A percentile compares a stretch with the other conserved stretches of the same genome.
These are phyloP conservation scores for Sporisorium exsertum DNA, from an alignment of 1,284 basidiomycete genomes.

Conservation along the genomic window DNA sequence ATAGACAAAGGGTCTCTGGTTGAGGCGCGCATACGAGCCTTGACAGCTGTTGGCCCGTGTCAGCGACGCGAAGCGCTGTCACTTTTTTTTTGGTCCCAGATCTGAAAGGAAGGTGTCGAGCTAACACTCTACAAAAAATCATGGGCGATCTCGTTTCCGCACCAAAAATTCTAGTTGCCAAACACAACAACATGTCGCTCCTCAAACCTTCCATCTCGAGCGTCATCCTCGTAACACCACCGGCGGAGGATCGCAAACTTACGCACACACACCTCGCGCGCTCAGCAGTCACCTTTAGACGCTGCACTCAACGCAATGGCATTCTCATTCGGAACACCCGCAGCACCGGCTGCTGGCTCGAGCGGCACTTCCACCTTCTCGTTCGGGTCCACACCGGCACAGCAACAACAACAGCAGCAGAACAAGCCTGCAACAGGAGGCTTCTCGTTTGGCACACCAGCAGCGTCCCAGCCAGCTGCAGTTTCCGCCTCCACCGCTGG, in stretches of 20 bases:
- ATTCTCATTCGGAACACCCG: slow-evolving; percentile 61
- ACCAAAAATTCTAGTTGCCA: slow-evolving; percentile 3
- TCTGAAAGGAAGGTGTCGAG: neutral
- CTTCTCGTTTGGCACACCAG: slow-evolving; percentile 55
- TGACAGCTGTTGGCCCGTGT: slow-evolving; percentile 9
- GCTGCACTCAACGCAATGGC: slow-evolving; percentile 36
- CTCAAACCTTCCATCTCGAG: neutral
- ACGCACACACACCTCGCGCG: neutral
- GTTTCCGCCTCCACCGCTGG: slow-evolving; percentile 19
- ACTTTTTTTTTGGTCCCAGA: neutral
- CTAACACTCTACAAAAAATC: slow-evolving; percentile 1
- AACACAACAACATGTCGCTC: slow-evolving; percentile 1
- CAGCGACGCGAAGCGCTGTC: neutral
- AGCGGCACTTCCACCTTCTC: slow-evolving; percentile 47
- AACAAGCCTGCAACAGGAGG: slow-evolving; percentile 45
- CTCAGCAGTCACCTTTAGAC: neutral
- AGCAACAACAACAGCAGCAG: slow-evolving; percentile 53
- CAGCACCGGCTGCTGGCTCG: slow-evolving; percentile 39
- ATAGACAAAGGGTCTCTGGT: neutral
- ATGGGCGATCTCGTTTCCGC: slow-evolving; percentile 6
- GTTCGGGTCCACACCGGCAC: slow-evolving; percentile 49
- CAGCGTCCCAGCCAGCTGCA: slow-evolving; percentile 31
- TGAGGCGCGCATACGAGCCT: neutral
- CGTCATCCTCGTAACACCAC: neutral
- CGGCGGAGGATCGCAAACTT: neutral